Base-by-base conservation (phyloP, 129 eudicot species). In the Arctium lappa region DNA sequence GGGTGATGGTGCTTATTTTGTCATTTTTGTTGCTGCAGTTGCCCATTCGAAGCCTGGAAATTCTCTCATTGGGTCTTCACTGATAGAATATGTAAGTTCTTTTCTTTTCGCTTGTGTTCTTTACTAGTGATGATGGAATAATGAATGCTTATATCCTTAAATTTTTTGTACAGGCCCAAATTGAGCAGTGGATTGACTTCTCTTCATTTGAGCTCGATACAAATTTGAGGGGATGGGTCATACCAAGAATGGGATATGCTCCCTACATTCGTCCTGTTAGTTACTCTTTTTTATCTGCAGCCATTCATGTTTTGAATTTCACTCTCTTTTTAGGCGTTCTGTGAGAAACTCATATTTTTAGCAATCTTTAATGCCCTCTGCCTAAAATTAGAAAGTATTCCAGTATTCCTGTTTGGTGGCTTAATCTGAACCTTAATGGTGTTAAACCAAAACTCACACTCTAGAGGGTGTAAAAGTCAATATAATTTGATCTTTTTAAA, bases 181-280 rank as follows among this genome's bases (percentile, higher is more conserved):
- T 92, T 63, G 97, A 92, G 87, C 97, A 92, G 18, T 92, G 97
- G 97, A 85, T 88, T 2, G 94, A 92, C 83, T 90, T 90, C 53
- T 42, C 92, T 75, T 16, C 94, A 27, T 71, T 78, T 80, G 97
- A 92, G 87, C 79, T 92, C 48, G 97, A 89, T 76, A 56, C 77
- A 2, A 85, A 79, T 65, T 16, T 92, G 11, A 66, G 77, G 34
- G 44, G 74, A 1, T 92, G 93, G 92, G 10, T 46, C 13, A 37
- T 69, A 16, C 97, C 97, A 70, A 82, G 97, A 76, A 0, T 88
- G 36, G 92, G 91, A 76, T 75, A 3, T 1, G 81, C 29, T n/a
- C 8, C 11, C 38, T 76, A 89, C 83, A 73, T 84, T 32, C 74
- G 68, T 46, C 87, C 87, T 65, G 87, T 84, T 18, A 32, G 87